A percentile compares a stretch with the other conserved stretches of the same genome.
These are phyloP conservation scores for Cercis canadensis DNA, from an alignment of 306 rosid genomes.

Conservation along the genomic window DNA sequence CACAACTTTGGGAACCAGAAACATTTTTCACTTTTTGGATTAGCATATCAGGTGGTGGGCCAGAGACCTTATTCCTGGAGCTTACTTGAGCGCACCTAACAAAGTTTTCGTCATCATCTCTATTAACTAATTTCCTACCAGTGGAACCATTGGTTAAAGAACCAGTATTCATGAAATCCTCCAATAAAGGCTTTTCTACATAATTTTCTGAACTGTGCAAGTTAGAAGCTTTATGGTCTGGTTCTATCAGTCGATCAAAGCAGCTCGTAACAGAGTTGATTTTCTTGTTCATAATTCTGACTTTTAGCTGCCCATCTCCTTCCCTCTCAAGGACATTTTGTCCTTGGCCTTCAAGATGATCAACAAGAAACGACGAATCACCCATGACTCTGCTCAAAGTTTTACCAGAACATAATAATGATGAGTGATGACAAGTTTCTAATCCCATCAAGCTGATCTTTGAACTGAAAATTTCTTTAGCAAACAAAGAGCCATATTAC, in stretches of 20 bases:
- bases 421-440: slow-evolving; percentile 33
- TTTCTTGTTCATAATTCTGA: slow-evolving; percentile 38
- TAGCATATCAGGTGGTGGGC: slow-evolving; percentile 20
- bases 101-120: slow-evolving; percentile 68
- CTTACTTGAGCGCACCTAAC: slow-evolving; percentile 40
- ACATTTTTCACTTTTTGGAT: slow-evolving; percentile 30
- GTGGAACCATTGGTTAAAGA: slow-evolving; percentile 29
- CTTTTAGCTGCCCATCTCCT: slow-evolving; percentile 36
- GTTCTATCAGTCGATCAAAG: slow-evolving; percentile 40
- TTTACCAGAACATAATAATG: slow-evolving; percentile 22
- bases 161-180: slow-evolving; percentile 23
- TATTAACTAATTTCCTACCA: slow-evolving; percentile 47
- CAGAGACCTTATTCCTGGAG: slow-evolving; percentile 40
- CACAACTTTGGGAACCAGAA: slow-evolving; percentile 34
- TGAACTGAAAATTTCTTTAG: slow-evolving; percentile 23
- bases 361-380: slow-evolving; percentile 40
- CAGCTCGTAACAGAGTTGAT: slow-evolving; percentile 11
- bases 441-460: slow-evolving; percentile 30
- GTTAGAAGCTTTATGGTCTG: slow-evolving; percentile 34
- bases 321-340: slow-evolving; percentile 51
- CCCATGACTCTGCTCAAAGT: slow-evolving; percentile 37
- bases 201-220: slow-evolving; percentile 35
- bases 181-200: slow-evolving; percentile 34
- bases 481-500: not conserved
- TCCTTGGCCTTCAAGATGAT: slow-evolving; percentile 51